A percentile compares a stretch with the other conserved stretches of the same genome.
phyloP scores from a whole-genome alignment of 2,329 filamentous ascomycete species.

The Emmonsiellopsis sp. region DNA sequence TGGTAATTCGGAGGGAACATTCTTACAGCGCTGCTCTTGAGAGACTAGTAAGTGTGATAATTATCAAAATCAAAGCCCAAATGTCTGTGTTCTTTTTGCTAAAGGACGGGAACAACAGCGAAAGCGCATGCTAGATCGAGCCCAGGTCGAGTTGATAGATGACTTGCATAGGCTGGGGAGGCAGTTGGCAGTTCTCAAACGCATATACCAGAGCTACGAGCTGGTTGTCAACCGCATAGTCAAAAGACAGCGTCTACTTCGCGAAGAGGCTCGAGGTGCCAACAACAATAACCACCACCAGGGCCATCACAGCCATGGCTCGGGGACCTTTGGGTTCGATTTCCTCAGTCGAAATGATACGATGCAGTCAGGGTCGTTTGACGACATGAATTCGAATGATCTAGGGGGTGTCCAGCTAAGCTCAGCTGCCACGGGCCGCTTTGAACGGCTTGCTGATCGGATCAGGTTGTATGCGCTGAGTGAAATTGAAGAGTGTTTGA shows the following conservation, averaged over 20 bases:
- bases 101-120: slow-evolving; percentile 26
- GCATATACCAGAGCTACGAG: slow-evolving; percentile 53
- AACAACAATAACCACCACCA: slow-evolving; percentile 6
- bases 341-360: slow-evolving; percentile 2
- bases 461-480: slow-evolving; percentile 53
- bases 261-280: slow-evolving; percentile 23
- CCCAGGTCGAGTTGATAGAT: slow-evolving; percentile 36
- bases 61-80: background rate
- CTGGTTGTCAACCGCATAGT: slow-evolving; percentile 54
- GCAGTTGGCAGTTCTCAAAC: slow-evolving; percentile 51
- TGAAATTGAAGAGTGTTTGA: slow-evolving; percentile 55
- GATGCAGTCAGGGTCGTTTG: background rate
- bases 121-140: slow-evolving; percentile 45
- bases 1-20: slow-evolving; percentile 49
- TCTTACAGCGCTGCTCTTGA: slow-evolving; percentile 41
- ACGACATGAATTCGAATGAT: slow-evolving; percentile 11
- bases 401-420: slow-evolving; percentile 33
- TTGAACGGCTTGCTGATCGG: slow-evolving; percentile 50
- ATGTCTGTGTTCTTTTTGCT: background rate
- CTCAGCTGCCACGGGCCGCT: slow-evolving; percentile 46
- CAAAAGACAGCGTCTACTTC: slow-evolving; percentile 37
- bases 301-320: background rate
- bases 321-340: background rate
- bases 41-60: slow-evolving; percentile 32
- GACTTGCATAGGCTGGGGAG: slow-evolving; percentile 51